Base-by-base conservation (phyloP, 345 rosid genomes). In the Eucalyptus sp. region DNA sequence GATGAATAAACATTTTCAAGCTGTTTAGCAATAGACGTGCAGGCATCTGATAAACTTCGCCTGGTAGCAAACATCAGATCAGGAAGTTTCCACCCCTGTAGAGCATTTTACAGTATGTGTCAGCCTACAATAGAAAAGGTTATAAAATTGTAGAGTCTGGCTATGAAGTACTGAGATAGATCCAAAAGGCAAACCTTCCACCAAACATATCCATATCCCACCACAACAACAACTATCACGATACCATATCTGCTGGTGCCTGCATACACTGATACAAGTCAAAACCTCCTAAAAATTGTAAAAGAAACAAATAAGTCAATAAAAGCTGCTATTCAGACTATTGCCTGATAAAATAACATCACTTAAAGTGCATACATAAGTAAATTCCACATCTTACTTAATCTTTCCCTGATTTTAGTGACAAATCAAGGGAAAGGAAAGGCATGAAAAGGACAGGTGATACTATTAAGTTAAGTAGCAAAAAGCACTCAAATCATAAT, bases 61-160 rank as follows among this genome's bases (percentile, higher is more conserved):
- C 95, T 95, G 8, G 99, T 96, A 11, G 98, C 99, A 94, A 98
- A 98, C 98, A 94, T 97, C 94, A 98, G 89, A 93, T 98, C 97
- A 66, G 98, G 96, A 95, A 98, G 96, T 86, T 95, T 96, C 97
- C 97, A 98, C 6, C 99, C 99, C 99, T 98, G 92, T 80, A 86
- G 90, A 60, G 49, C 87, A 88, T 89, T 51, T 86, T 48, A 41
- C 20, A 87, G 85, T 49, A 88, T 76, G 83, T 6, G 7, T 76
- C 83, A 88, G 14, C 76, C 25, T 48, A 88, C 33, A 56, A 90
- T 71, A 60, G 33, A 87, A 89, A 44, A 43, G 16, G 27, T 80
- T 29, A 76, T 15, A 87, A 89, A 25, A 25, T 20, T 44, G 43
- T 37, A 41, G 68, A 51, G 33, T 50, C 49, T 41, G 49, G 58